phyloP scores from a whole-genome alignment of 768 basidiomycete genomes.

The Termitomyces sp. region DNA sequence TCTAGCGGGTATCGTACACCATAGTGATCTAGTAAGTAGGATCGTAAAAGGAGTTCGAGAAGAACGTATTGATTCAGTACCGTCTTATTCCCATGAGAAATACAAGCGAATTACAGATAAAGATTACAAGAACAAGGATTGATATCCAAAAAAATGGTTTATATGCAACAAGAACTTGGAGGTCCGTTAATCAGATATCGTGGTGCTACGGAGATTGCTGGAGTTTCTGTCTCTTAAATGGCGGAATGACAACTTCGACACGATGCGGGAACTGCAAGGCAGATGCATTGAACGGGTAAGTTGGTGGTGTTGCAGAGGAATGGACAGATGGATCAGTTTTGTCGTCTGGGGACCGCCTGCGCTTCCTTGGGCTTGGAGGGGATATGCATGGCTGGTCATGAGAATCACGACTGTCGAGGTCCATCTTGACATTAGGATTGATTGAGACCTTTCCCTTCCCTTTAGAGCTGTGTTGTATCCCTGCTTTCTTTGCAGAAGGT shows the following conservation, averaged over 20 bases:
- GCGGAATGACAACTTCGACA: neutral
- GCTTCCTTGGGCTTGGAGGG: neutral
- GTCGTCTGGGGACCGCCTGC: constrained; percentile 1
- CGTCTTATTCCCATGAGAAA: neutral
- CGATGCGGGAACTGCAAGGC: neutral
- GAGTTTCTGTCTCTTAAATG: neutral
- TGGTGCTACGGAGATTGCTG: neutral
- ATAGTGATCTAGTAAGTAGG: neutral
- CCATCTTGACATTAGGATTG: constrained; percentile 7
- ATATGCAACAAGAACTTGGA: neutral
- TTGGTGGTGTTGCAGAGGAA: constrained; percentile 2
- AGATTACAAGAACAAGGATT: neutral
- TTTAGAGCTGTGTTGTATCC: neutral
- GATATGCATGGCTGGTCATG: neutral
- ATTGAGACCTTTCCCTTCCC: constrained; percentile 3
- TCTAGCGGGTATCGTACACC: neutral
- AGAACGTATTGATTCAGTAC: neutral
- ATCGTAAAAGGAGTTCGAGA: neutral
- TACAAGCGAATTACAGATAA: neutral
- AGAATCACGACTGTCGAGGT: neutral
- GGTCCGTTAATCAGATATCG: neutral
- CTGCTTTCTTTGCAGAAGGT: constrained; percentile 5
- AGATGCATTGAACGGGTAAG: neutral
- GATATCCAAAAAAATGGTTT: neutral
- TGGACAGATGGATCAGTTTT: constrained; percentile 3